These are phyloP conservation scores for Piromyces sp. DNA, from an alignment of 192 early-diverging fungal species.

Conservation along the genomic window DNA sequence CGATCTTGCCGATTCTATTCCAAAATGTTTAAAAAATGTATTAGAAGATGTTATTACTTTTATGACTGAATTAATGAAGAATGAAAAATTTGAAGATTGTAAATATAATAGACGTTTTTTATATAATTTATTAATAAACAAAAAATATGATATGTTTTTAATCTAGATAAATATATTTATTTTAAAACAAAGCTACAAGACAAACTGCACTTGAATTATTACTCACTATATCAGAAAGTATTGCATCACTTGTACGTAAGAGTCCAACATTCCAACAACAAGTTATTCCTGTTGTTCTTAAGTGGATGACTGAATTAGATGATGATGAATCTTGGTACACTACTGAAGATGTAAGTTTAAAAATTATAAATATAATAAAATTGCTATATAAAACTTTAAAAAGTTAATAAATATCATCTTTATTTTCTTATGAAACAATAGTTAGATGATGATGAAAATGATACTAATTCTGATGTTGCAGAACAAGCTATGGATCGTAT, in stretches of 20 bases:
- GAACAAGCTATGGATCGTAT: slow-evolving; percentile 94
- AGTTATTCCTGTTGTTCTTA: slow-evolving; percentile 72
- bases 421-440: slow-evolving; percentile 8
- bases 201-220: slow-evolving; percentile 83
- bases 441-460: slow-evolving; percentile 78
- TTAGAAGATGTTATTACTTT: slow-evolving; percentile 57
- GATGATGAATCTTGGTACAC: slow-evolving; percentile 81
- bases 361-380: no score
- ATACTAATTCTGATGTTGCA: slow-evolving; percentile 72
- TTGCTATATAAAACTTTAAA: no score
- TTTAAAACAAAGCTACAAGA: slow-evolving; percentile 33
- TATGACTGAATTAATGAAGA: slow-evolving; percentile 57
- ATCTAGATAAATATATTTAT: no score
- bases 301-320: slow-evolving; percentile 90
- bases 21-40: slow-evolving; percentile 68
- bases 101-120: background rate
- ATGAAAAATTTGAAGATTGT: slow-evolving; percentile 52
- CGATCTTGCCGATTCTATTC: slow-evolving; percentile 69
- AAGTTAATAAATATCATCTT: no score
- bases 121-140: no score
- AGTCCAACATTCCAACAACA: slow-evolving; percentile 53
- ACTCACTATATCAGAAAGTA: slow-evolving; percentile 74
- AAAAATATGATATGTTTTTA: no score
- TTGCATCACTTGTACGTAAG: slow-evolving; percentile 84
- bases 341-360: slow-evolving; percentile 46